Conservation (phyloP, 1,284 basidiomycete genomes). For the Puccinia hordei region DNA sequence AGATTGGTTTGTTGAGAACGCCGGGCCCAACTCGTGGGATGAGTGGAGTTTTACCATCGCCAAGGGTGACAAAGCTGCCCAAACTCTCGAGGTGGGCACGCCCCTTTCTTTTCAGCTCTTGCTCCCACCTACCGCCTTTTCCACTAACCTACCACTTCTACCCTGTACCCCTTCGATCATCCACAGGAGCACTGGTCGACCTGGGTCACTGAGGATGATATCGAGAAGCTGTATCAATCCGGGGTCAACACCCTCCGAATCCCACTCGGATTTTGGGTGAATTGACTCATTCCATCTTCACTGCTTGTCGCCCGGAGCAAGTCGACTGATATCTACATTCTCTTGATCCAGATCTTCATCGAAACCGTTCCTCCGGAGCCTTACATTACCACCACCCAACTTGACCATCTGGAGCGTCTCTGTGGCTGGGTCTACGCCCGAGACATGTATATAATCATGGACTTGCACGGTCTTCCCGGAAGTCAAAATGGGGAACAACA, state of each 20-base stretch:
- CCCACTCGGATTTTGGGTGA: constrained; percentile 42
- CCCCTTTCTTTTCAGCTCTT: not conserved
- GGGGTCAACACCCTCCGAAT: constrained; percentile 40
- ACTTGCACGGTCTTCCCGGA: constrained; percentile 62
- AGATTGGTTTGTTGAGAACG: constrained; percentile 60
- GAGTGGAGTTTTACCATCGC: constrained; percentile 59
- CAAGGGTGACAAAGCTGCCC: constrained; percentile 54
- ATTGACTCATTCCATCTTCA: constrained; percentile 31
- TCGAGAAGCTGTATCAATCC: constrained; percentile 57
- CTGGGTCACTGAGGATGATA: constrained; percentile 60
- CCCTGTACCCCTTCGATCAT: constrained; percentile 33
- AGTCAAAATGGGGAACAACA: constrained; percentile 60
- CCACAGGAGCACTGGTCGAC: constrained; percentile 59
- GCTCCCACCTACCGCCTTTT: too few species aligned
- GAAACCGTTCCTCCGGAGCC: constrained; percentile 53
- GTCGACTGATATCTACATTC: constrained; percentile 51
- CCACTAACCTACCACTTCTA: not conserved
- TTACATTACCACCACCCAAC: constrained; percentile 55
- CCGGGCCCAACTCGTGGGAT: constrained; percentile 58
- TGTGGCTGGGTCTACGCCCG: constrained; percentile 57
- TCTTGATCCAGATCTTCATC: constrained; percentile 21
- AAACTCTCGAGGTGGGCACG: not conserved
- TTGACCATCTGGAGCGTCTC: constrained; percentile 54
- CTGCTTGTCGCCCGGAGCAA: constrained; percentile 55
- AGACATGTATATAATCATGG: constrained; percentile 61